A percentile compares a stretch with the other conserved stretches of the same genome.
These are phyloP conservation scores for Amanita pallidorosea DNA, from an alignment of 768 basidiomycete genomes.

Conservation along the genomic window DNA sequence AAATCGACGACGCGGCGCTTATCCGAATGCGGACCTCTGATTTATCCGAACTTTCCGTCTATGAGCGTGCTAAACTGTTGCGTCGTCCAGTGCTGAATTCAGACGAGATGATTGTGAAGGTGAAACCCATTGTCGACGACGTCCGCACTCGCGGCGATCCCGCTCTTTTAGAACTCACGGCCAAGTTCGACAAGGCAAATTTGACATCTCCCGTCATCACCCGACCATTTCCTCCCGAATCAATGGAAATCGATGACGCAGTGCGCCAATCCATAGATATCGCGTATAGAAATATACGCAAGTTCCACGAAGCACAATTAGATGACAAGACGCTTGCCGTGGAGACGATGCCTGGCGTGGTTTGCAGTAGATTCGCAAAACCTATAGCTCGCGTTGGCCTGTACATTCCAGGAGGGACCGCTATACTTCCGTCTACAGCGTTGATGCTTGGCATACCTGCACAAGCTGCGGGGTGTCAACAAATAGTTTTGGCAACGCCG, in stretches of 20 bases:
- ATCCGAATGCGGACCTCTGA: slow-evolving; percentile 76
- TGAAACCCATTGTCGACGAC: slow-evolving; percentile 86
- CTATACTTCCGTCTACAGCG: slow-evolving; percentile 91
- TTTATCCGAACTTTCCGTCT: slow-evolving; percentile 33
- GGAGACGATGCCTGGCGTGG: slow-evolving; percentile 97
- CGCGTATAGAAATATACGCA: slow-evolving; percentile 86
- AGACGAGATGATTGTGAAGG: slow-evolving; percentile 84
- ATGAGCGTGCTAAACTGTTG: slow-evolving; percentile 60
- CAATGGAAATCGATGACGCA: slow-evolving; percentile 45
- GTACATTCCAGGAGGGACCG: slow-evolving; percentile 96
- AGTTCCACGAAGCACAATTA: slow-evolving; percentile 87
- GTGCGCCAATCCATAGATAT: slow-evolving; percentile 78
- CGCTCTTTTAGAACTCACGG: slow-evolving; percentile 80
- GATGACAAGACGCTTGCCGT: slow-evolving; percentile 62
- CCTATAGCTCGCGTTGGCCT: slow-evolving; percentile 94
- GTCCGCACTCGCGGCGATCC: slow-evolving; percentile 79
- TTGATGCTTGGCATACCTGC: slow-evolving; percentile 98
- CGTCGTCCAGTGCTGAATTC: slow-evolving; percentile 84
- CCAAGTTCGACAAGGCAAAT: slow-evolving; percentile 83
- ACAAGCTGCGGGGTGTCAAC: slow-evolving; percentile 89
- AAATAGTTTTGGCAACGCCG: slow-evolving; percentile 93
- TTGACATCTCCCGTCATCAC: slow-evolving; percentile 60
- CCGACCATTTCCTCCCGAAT: slow-evolving; percentile 67
- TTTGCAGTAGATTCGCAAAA: slow-evolving; percentile 89
- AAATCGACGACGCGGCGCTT: slow-evolving; percentile 15